Base-by-base conservation (phyloP, 2,329 filamentous ascomycete species). In the Stagonosporopsis chrysanthemi region DNA sequence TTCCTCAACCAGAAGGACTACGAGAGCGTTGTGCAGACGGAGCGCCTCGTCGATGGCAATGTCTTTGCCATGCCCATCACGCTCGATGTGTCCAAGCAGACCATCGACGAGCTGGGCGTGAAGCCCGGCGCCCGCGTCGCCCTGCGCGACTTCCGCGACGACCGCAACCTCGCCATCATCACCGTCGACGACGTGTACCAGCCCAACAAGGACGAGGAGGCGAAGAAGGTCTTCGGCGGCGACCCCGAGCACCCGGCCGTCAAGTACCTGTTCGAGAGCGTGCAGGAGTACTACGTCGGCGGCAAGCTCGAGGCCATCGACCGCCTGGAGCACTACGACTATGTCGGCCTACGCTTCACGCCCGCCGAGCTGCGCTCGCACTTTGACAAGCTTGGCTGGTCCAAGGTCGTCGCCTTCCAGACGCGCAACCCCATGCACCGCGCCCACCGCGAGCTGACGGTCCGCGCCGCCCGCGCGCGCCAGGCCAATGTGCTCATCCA, bases 361-460 rank as follows among this genome's bases (percentile, higher is more conserved):
- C 95, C 95, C 64, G 89, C 95, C 45, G 95, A 99, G 82, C 86
- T 99, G 72, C 91, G 95, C 72, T 84, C 91, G 65, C 94, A 98
- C 84, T 99, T 99, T 76, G 95, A 98, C 85, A 99, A 99, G 87
- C 92, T 99, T 71, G 95, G 95, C 81, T 99, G 95, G 95, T 89
- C 90, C 79, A 89, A 90, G 79, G 94, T 99, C 69, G 95, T 99
- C 64, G 95, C 95, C 75, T 99, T 99, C 90, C 95, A 99, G 86
- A 99, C 95, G 65, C 69, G 73, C 78, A 99, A 99, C 83, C 95
- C 95, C 70, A 99, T 99, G 95, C 95, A 99, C 84, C 90, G 95
- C 74, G 95, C 95, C 77, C 95, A 99, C 82, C 88, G 95, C 81
- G 95, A 99, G 83, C 83, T 99, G 79, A 99, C 95, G 58, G 95